Percentiles rank a stretch among this genome's conserved stretches.
Conservation (phyloP, 495 filamentous ascomycete species). For the Geoglossum glabrum region DNA sequence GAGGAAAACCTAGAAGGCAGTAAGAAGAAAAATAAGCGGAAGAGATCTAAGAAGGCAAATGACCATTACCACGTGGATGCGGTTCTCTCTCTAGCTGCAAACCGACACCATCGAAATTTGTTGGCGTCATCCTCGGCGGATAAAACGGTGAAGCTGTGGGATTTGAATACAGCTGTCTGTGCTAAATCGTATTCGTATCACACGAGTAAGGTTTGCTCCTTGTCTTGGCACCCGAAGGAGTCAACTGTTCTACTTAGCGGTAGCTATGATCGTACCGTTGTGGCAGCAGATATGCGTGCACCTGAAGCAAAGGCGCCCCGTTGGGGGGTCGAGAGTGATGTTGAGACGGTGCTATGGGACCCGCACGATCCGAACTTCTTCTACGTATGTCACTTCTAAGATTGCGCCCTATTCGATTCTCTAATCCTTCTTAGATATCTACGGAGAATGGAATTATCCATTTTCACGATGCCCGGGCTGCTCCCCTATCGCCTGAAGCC, state of each 20-base stretch:
- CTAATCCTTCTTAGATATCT: constrained; percentile 26
- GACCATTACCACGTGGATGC: constrained; percentile 89
- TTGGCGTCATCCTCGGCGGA: constrained; percentile 93
- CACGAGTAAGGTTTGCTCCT: constrained; percentile 88
- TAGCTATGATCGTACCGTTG: constrained; percentile 82
- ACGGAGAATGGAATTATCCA: constrained; percentile 84
- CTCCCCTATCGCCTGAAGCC: constrained; percentile 43
- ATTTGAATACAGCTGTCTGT: constrained; percentile 73
- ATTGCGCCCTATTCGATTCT: neutral
- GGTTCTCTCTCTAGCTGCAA: constrained; percentile 73
- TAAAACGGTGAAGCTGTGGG: constrained; percentile 94
- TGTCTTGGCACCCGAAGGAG: constrained; percentile 78
- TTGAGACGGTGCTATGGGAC: constrained; percentile 84
- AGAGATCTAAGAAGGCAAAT: constrained; percentile 66
- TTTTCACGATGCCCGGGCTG: constrained; percentile 58
- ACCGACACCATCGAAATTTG: constrained; percentile 79
- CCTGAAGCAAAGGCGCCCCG: constrained; percentile 56
- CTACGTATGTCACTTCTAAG: constrained; percentile 30
- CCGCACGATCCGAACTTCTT: constrained; percentile 82
- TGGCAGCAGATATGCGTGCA: constrained; percentile 82
- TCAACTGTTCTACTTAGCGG: constrained; percentile 77
- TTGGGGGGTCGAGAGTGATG: constrained; percentile 87
- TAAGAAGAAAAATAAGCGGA: constrained; percentile 56
- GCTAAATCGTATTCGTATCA: constrained; percentile 83
- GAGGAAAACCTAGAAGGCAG: constrained; percentile 25